phyloP scores from a whole-genome alignment of 345 rosid genomes.

The Populus ilicifolia region DNA sequence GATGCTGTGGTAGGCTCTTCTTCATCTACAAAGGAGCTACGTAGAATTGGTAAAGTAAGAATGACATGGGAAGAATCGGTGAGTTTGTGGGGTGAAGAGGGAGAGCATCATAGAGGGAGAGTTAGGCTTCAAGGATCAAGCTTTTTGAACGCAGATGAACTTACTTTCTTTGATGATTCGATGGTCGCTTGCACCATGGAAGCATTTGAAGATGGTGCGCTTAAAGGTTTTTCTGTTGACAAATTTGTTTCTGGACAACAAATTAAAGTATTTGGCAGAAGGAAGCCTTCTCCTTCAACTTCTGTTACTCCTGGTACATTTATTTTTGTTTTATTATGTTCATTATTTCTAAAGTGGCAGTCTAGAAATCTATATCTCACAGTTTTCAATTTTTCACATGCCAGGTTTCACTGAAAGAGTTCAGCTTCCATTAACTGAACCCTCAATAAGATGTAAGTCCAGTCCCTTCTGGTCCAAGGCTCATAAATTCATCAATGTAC shows the following conservation, averaged over 20 bases:
- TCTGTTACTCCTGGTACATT: conserved; percentile 47
- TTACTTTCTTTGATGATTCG: conserved; percentile 75
- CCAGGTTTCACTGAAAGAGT: conserved; percentile 55
- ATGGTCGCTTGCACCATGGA: conserved; percentile 87
- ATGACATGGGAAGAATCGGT: conserved; percentile 98
- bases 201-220: conserved; percentile 71
- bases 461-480: neutral
- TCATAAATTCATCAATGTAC: neutral
- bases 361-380: conserved; percentile 26
- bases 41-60: conserved; percentile 86
- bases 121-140: conserved; percentile 68
- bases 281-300: conserved; percentile 47
- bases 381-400: neutral
- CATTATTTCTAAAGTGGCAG: neutral
- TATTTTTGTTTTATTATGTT: conserved; percentile 7
- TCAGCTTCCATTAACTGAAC: conserved; percentile 57
- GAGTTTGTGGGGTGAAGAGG: conserved; percentile 94
- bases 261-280: conserved; percentile 84
- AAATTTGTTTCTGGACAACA: conserved; percentile 78
- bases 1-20: conserved; percentile 33
- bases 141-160: conserved; percentile 84
- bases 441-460: conserved; percentile 52
- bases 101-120: conserved; percentile 76
- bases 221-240: conserved; percentile 86
- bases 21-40: conserved; percentile 51